Evolutionary conservation across 345 rosid genomes (phyloP).

Genomic region (Stellera chamaejasme): DNA sequence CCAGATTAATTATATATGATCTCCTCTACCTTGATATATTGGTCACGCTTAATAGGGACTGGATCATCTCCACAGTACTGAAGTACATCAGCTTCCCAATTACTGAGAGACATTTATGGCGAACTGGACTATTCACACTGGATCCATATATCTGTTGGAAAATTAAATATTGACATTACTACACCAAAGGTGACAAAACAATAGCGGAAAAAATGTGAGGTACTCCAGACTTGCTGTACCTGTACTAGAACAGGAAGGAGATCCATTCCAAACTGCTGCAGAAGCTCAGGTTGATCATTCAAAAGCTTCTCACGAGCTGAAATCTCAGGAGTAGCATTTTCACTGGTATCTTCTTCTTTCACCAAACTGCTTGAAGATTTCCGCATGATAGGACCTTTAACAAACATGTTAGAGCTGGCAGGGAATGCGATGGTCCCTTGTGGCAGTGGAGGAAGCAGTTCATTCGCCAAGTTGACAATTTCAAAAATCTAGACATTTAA

Average conservation of each 20-base stretch:
- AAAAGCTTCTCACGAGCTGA: slow-evolving; percentile 83
- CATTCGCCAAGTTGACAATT: slow-evolving; percentile 97
- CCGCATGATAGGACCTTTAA: slow-evolving; percentile 63
- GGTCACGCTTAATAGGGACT: slow-evolving; percentile 68
- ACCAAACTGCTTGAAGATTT: slow-evolving; percentile 59
- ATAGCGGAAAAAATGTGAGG: neutral
- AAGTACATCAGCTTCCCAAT: slow-evolving; percentile 96
- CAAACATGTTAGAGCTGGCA: slow-evolving; percentile 50
- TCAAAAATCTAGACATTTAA: slow-evolving; percentile 64
- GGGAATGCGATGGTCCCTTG: slow-evolving; percentile 92
- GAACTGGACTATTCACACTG: slow-evolving; percentile 88
- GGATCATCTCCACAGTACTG: slow-evolving; percentile 86
- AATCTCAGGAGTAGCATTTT: slow-evolving; percentile 35
- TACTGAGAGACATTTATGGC: slow-evolving; percentile 93
- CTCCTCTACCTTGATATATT: slow-evolving; percentile 79
- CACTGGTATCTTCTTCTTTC: slow-evolving; percentile 57
- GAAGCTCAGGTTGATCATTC: slow-evolving; percentile 84
- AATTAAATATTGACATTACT: slow-evolving; percentile 14
- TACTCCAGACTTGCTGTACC: slow-evolving; percentile 30
- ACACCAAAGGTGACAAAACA: slow-evolving; percentile 8
- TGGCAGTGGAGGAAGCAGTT: slow-evolving; percentile 96
- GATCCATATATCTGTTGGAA: slow-evolving; percentile 86
- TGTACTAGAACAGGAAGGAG: slow-evolving; percentile 95
- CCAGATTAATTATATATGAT: slow-evolving; percentile 1
- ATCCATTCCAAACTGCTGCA: slow-evolving; percentile 93